Evolutionary conservation across 1,284 basidiomycete genomes (phyloP).

Genomic region (Pterulicium gracile): DNA sequence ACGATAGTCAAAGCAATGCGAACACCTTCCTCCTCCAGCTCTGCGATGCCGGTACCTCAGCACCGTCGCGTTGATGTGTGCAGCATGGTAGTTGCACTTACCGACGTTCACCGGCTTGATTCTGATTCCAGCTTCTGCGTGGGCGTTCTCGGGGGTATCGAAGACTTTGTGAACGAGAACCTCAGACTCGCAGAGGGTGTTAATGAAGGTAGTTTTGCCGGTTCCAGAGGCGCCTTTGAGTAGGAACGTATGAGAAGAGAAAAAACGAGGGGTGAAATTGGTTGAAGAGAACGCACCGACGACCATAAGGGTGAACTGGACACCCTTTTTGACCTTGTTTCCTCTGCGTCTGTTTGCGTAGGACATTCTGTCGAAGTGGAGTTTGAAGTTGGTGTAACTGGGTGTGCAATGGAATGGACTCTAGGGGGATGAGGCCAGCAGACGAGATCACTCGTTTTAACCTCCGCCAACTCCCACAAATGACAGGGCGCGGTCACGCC

Average conservation of each 20-base stretch:
- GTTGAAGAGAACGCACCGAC: constrained; percentile 52
- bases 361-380: constrained; percentile 44
- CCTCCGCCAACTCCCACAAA: too few species aligned
- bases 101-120: constrained; percentile 95
- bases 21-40: constrained; percentile 97
- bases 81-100: constrained; percentile 35
- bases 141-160: constrained; percentile 83
- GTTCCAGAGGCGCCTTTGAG: constrained; percentile 96
- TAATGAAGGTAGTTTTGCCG: constrained; percentile 95
- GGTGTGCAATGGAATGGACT: too few species aligned
- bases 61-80: too few species aligned
- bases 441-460: too few species aligned
- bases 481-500: too few species aligned
- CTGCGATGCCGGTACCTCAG: constrained; percentile 42
- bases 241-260: constrained; percentile 10
- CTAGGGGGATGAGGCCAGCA: too few species aligned
- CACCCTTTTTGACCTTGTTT: constrained; percentile 96
- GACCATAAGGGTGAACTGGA: constrained; percentile 93
- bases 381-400: too few species aligned
- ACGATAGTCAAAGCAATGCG: constrained; percentile 97
- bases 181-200: constrained; percentile 93
- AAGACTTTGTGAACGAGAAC: constrained; percentile 80
- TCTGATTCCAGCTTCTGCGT: constrained; percentile 89
- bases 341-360: constrained; percentile 79
- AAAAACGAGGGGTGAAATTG: constrained; percentile 15